phyloP scores from a whole-genome alignment of 495 filamentous ascomycete species.

The Podospora comata region DNA sequence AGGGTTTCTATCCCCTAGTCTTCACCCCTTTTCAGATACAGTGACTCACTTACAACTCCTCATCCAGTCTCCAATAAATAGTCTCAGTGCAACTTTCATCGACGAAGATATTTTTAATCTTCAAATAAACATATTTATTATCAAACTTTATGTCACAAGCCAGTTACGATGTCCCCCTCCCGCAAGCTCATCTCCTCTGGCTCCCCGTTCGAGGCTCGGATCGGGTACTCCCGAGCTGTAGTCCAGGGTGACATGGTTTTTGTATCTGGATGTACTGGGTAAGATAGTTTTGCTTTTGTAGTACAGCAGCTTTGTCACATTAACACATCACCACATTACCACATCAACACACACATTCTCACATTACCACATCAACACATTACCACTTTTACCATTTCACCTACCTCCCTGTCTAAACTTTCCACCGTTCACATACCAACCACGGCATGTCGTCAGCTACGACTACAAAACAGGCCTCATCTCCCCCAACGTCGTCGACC shows the following conservation, averaged over 20 bases:
- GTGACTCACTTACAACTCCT: not conserved
- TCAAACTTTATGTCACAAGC: not conserved
- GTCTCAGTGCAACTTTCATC: not conserved
- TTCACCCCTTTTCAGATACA: not conserved
- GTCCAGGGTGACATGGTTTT: constrained; percentile 38
- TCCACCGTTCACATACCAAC: not conserved
- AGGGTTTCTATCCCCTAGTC: not conserved
- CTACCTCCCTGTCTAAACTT: not conserved
- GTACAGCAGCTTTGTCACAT: not conserved
- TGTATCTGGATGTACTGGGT: constrained; percentile 44
- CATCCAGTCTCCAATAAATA: not conserved
- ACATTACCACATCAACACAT: constrained; percentile 2
- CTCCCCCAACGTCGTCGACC: constrained; percentile 31
- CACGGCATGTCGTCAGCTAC: constrained; percentile 28
- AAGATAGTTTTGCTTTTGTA: not conserved
- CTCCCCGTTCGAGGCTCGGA: constrained; percentile 40
- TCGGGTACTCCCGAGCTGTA: constrained; percentile 44
- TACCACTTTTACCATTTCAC: not conserved
- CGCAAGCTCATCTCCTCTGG: constrained; percentile 38
- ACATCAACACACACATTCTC: not conserved
- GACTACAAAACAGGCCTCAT: constrained; percentile 37
- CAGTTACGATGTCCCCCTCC: not conserved
- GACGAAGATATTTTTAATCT: not conserved
- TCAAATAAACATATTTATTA: not conserved
- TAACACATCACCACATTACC: not conserved